phyloP scores from a whole-genome alignment of 2,329 filamentous ascomycete species.

The Arthrocladium fulminans region DNA sequence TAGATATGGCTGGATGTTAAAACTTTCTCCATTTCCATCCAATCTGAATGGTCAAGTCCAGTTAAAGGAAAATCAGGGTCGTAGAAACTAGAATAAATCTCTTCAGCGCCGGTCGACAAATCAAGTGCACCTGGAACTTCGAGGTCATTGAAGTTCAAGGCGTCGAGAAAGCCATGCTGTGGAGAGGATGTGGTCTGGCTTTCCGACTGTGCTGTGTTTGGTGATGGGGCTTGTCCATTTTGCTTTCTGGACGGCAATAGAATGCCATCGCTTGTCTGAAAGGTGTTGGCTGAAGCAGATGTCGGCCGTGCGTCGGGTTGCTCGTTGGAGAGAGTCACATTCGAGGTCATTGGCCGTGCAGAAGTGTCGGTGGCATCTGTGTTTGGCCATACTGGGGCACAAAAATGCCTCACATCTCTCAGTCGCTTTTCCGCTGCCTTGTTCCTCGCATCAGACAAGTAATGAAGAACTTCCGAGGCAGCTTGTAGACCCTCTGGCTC shows the following conservation, averaged over 20 bases:
- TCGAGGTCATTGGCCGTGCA: background rate
- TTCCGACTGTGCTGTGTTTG: background rate
- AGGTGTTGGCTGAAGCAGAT: background rate
- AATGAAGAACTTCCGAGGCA: background rate
- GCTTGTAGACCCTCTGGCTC: slow-evolving; percentile 16
- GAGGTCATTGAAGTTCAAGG: background rate
- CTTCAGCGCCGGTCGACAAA: background rate
- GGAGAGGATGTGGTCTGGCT: too few relatives aligned
- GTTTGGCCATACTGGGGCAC: background rate
- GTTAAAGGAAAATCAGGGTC: slow-evolving; percentile 20
- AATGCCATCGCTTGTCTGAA: too few relatives aligned
- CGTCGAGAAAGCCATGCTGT: too few relatives aligned
- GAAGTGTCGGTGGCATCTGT: background rate
- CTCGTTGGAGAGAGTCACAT: background rate
- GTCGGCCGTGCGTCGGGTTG: background rate
- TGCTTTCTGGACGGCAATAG: background rate
- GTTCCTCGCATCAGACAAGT: background rate
- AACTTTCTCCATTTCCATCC: slow-evolving; percentile 23
- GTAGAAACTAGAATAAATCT: slow-evolving; percentile 21
- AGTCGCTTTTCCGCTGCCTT: background rate
- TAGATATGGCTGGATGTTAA: slow-evolving; percentile 11
- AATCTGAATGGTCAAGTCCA: slow-evolving; percentile 21
- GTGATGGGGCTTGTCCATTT: background rate
- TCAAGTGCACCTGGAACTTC: background rate
- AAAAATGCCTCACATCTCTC: background rate